Conservation (phyloP, 2,329 filamentous ascomycete species). For the Hypoxylon sp. region DNA sequence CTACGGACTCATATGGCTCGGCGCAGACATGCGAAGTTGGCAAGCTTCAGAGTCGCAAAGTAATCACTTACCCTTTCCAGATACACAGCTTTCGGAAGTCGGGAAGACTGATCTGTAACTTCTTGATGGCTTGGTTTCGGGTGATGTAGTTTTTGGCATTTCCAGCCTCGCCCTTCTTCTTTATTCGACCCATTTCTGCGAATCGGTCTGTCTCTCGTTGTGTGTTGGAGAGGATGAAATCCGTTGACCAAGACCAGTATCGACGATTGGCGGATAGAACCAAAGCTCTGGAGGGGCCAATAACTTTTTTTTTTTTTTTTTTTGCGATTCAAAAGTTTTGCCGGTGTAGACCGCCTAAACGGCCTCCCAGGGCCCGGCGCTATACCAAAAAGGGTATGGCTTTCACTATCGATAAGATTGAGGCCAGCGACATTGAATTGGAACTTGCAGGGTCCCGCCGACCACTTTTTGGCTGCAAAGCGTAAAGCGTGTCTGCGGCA, state of each 20-base stretch:
- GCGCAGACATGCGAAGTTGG: constrained; percentile 1
- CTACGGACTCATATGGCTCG: not conserved
- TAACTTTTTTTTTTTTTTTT: constrained; percentile 42
- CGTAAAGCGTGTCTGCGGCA: not conserved
- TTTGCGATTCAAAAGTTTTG: constrained; percentile 23
- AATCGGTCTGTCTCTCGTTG: not conserved
- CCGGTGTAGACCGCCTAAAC: constrained; percentile 38
- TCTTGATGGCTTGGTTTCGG: constrained; percentile 94
- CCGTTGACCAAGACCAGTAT: not conserved
- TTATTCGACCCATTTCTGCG: constrained; percentile 73
- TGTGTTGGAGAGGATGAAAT: constrained; percentile 23
- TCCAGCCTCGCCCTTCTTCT: constrained; percentile 92
- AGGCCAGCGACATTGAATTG: constrained; percentile 14
- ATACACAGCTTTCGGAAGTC: constrained; percentile 99
- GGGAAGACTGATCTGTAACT: constrained; percentile 94
- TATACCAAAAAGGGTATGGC: constrained; percentile 12
- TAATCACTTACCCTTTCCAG: constrained; percentile 76
- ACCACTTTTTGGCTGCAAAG: constrained; percentile 1
- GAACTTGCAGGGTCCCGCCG: constrained; percentile 6
- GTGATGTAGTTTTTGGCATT: constrained; percentile 99
- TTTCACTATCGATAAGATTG: constrained; percentile 19
- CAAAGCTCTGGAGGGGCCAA: constrained; percentile 37
- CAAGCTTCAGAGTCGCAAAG: not conserved
- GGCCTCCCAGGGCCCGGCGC: constrained; percentile 24
- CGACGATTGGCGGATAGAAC: constrained; percentile 10